phyloP scores from a whole-genome alignment of 75 land plant species.

The Pinus taeda region DNA sequence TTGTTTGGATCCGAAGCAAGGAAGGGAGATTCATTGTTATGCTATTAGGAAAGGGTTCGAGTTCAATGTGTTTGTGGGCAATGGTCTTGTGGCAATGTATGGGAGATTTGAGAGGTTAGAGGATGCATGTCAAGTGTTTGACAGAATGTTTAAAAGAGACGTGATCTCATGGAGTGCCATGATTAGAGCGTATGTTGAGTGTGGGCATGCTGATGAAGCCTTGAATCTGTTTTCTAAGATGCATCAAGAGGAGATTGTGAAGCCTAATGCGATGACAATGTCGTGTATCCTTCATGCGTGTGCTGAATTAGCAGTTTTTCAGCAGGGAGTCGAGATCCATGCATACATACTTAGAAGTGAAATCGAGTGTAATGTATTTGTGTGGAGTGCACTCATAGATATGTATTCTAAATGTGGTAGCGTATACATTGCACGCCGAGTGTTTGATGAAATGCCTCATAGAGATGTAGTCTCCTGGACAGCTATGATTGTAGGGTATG shows the following conservation, averaged over 20 bases:
- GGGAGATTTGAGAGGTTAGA: conserved; percentile 25
- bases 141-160: conserved; percentile 46
- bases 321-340: conserved; percentile 68
- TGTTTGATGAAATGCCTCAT: conserved; percentile 47
- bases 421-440: conserved; percentile 29
- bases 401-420: conserved; percentile 84
- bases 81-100: conserved; percentile 55
- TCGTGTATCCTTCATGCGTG: conserved; percentile 58
- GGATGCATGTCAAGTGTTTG: conserved; percentile 42
- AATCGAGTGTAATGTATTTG: conserved; percentile 29
- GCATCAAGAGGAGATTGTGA: conserved; percentile 13
- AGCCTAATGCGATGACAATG: conserved; percentile 53
- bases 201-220: conserved; percentile 14
- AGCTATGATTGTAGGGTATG: conserved; percentile 69
- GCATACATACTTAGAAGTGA: conserved; percentile 41
- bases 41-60: conserved; percentile 34
- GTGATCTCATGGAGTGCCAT: conserved; percentile 78
- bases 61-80: conserved; percentile 31
- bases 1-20: conserved; percentile 40
- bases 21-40: conserved; percentile 64
- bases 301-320: conserved; percentile 40
- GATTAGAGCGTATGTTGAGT: conserved; percentile 41
- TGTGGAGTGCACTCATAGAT: conserved; percentile 68
- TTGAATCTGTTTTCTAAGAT: conserved; percentile 33
- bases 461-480: conserved; percentile 72